A percentile compares a stretch with the other conserved stretches of the same genome.
phyloP scores from a whole-genome alignment of 306 rosid species.

The Vigna nakashimae region DNA sequence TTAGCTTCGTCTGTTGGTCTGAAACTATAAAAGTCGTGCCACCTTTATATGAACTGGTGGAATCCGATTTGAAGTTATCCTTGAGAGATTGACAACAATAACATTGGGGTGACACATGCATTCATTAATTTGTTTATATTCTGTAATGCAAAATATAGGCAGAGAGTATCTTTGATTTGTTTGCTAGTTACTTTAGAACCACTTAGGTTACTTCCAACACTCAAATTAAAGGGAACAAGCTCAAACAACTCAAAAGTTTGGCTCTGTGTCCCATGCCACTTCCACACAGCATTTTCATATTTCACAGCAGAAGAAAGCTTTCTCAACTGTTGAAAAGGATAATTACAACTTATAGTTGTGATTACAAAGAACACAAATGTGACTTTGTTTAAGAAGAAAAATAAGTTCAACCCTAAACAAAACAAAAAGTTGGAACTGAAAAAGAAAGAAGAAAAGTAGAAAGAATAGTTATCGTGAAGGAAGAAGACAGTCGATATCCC shows the following conservation, averaged over 20 bases:
- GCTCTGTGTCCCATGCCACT: conserved; percentile 16
- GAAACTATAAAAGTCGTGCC: conserved; percentile 31
- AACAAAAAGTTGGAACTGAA: not conserved
- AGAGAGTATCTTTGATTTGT: conserved; percentile 26
- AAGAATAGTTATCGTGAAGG: not conserved
- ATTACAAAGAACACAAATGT: conserved; percentile 37
- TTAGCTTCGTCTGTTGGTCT: conserved; percentile 17
- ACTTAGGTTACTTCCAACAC: conserved; percentile 17
- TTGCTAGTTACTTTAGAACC: not conserved
- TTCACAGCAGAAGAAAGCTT: conserved; percentile 13
- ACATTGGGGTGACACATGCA: conserved; percentile 16
- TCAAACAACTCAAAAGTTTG: conserved; percentile 2
- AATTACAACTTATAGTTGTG: not conserved
- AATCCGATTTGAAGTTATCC: conserved; percentile 44
- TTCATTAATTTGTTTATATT: conserved; percentile 29
- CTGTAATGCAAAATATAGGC: conserved; percentile 15
- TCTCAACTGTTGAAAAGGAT: not conserved
- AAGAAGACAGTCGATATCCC: not conserved
- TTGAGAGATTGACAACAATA: conserved; percentile 16
- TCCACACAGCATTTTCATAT: not conserved
- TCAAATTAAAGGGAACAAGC: conserved; percentile 8
- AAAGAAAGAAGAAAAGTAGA: not conserved
- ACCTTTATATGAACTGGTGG: conserved; percentile 20
- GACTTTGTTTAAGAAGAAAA: conserved; percentile 34
- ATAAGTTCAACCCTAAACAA: conserved; percentile 31